Base-by-base conservation (phyloP, 139 green algal genomes). In the Trebouxia sp. region DNA sequence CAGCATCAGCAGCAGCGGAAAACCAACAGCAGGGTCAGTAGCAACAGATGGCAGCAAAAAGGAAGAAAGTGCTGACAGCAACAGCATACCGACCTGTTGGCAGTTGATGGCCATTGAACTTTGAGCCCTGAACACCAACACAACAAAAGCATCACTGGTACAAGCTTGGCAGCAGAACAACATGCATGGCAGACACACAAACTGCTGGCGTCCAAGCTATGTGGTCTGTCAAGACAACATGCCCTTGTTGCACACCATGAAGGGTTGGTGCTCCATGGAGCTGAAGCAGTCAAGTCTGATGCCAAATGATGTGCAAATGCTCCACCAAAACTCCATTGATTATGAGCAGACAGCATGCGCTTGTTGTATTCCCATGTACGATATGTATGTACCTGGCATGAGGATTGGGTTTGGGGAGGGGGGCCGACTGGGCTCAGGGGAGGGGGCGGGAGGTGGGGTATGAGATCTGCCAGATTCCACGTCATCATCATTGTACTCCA, bases 111-210 rank as follows among this genome's bases (percentile, higher is more conserved):
- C 20, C 62, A 45, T 28, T n/a, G n/a, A 35, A 35, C 20, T 22
- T 45, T 26, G 35, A 45, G 43, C 62, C 62, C 62, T 72, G 62
- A 72, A 72, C 5, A n/a, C 43, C 62, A 72, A 32, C 62, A 72
- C 62, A 72, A 17, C 42, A 42, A 15, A 42, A 15, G 32, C n/a
- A 28, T 72, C 62, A 72, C 62, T 45, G 32, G 43, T 30, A 45
- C 62, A 12, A 28, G 62, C 15, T 72, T 72, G 32, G 32, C 28
- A 45, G 11, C 20, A 12, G 15, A 45, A n/a, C n/a, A n/a, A n/a
- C n/a, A n/a, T n/a, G n/a, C n/a, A n/a, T n/a, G n/a, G n/a, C n/a
- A n/a, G n/a, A n/a, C n/a, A n/a, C n/a, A n/a, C n/a, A n/a, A n/a
- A n/a, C n/a, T 45, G 43, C 20, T 72, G 58, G 8, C 3, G 6